A percentile compares a stretch with the other conserved stretches of the same genome.
Evolutionary conservation across 1,284 basidiomycete species (phyloP).

Genomic region (Boletellus dicymbophilus): DNA sequence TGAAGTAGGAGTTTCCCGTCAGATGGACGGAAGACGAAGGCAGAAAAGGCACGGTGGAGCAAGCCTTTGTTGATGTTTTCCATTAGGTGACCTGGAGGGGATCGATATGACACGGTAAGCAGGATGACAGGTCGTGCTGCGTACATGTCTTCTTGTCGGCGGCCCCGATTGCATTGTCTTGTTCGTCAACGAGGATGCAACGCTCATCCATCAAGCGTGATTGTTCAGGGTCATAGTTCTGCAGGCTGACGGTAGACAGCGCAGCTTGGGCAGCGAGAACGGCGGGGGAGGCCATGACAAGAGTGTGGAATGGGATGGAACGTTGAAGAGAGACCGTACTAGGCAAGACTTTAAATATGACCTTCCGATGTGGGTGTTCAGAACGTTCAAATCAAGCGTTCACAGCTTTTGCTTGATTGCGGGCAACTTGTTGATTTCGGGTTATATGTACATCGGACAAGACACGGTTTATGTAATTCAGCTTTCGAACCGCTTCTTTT

Average conservation of each 20-base stretch:
- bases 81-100: conserved; percentile 84
- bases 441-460: neutral
- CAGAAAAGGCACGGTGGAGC: conserved; percentile 97
- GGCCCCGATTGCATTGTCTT: conserved; percentile 89
- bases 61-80: conserved; percentile 94
- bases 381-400: too few relatives aligned
- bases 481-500: too few relatives aligned
- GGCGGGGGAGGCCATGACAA: conserved; percentile 59
- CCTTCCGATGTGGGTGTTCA: too few relatives aligned
- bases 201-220: conserved; percentile 95
- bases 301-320: conserved; percentile 13
- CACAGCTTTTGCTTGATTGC: neutral
- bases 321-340: too few relatives aligned
- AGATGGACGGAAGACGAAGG: conserved; percentile 93
- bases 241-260: conserved; percentile 72
- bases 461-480: neutral
- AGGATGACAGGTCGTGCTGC: conserved; percentile 30
- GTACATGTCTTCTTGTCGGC: conserved; percentile 96
- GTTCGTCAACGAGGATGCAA: conserved; percentile 92
- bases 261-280: conserved; percentile 58
- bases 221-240: conserved; percentile 79
- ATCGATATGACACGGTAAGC: conserved; percentile 1
- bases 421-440: neutral
- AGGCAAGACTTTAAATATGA: too few relatives aligned
- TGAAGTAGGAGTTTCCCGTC: conserved; percentile 97